phyloP scores from a whole-genome alignment of 768 basidiomycete genomes.

The Kwoniella heveanensis region DNA sequence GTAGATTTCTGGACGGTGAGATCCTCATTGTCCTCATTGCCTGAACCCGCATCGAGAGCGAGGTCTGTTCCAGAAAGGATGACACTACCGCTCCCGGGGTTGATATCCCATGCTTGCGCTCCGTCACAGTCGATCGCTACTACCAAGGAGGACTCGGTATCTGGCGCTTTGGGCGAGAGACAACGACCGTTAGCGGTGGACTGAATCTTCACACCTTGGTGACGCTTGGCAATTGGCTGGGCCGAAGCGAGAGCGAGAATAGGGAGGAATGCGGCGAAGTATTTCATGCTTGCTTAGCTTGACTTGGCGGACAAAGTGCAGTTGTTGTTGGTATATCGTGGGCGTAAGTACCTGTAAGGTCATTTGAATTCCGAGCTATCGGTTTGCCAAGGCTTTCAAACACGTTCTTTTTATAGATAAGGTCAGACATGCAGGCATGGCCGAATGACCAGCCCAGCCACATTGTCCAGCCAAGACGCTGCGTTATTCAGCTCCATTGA shows the following conservation, averaged over 20 bases:
- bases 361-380: no score
- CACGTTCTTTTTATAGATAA: no score
- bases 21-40: slow-evolving; percentile 7
- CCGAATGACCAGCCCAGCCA: no score
- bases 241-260: not conserved
- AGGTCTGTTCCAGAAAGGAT: slow-evolving; percentile 15
- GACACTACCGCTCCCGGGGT: slow-evolving; percentile 19
- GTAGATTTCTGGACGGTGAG: slow-evolving; percentile 1
- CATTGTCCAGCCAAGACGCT: no score
- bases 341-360: no score
- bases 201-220: slow-evolving; percentile 16
- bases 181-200: slow-evolving; percentile 6
- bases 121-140: slow-evolving; percentile 8
- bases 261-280: not conserved
- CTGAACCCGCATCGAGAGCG: slow-evolving; percentile 15
- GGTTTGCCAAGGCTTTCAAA: no score
- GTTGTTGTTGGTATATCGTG: no score
- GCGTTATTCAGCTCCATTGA: no score
- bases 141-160: slow-evolving; percentile 4
- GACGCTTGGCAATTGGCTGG: slow-evolving; percentile 1
- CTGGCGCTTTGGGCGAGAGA: not conserved
- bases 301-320: no score
- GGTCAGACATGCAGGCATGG: no score
- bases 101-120: slow-evolving; percentile 27
- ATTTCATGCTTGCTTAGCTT: not conserved